A percentile compares a stretch with the other conserved stretches of the same genome.
Evolutionary conservation across 2,329 filamentous ascomycete genomes (phyloP).

Genomic region (Alternaria sp.): DNA sequence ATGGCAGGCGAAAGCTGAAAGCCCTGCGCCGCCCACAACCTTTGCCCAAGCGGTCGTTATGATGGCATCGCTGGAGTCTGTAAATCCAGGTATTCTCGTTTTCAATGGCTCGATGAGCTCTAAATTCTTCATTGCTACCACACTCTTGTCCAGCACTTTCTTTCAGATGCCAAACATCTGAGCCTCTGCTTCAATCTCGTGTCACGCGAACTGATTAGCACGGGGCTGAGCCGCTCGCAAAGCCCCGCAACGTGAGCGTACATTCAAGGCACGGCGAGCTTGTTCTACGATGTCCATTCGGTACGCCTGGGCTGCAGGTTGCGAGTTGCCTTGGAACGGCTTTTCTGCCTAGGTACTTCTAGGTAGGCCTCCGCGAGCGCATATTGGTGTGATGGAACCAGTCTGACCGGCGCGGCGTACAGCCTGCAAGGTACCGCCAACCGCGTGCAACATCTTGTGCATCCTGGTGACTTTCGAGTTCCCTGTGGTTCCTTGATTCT

Average conservation of each 20-base stretch:
- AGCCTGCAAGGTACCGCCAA: constrained; percentile 30
- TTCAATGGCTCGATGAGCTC: not conserved
- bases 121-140: not conserved
- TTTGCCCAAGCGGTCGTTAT: not conserved
- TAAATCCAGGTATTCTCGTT: not conserved
- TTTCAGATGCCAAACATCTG: constrained; percentile 6
- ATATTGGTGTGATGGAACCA: constrained; percentile 21
- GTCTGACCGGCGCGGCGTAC: constrained; percentile 27
- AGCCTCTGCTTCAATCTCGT: constrained; percentile 9
- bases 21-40: constrained; percentile 16
- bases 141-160: not conserved
- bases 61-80: not conserved
- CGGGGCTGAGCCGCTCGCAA: constrained; percentile 13
- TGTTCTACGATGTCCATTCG: constrained; percentile 15
- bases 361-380: constrained; percentile 13
- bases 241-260: constrained; percentile 4
- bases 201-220: constrained; percentile 6
- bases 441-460: constrained; percentile 16
- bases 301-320: constrained; percentile 3
- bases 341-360: constrained; percentile 5
- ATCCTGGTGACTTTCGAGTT: not conserved
- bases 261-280: constrained; percentile 8
- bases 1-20: constrained; percentile 21
- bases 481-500: not conserved
- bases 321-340: not conserved